A percentile compares a stretch with the other conserved stretches of the same genome.
These are phyloP conservation scores for Kickxella alabastrina DNA, from an alignment of 192 early-diverging fungal species.

Conservation along the genomic window DNA sequence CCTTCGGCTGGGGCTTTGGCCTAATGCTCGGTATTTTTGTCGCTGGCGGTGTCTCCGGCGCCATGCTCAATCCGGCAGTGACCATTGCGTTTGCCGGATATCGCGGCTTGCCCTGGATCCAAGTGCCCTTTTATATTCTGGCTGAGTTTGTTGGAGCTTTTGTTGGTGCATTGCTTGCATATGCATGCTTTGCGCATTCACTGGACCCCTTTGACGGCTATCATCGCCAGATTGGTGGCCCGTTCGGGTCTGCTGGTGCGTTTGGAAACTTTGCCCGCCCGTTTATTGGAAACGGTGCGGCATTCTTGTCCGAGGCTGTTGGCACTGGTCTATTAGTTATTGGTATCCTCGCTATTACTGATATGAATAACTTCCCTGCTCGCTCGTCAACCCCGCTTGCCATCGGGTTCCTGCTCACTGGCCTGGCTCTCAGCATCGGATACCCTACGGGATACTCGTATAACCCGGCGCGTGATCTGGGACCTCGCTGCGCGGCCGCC, in stretches of 20 bases:
- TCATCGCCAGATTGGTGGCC: conserved; percentile 36
- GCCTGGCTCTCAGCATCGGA: conserved; percentile 56
- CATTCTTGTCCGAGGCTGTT: conserved; percentile 55
- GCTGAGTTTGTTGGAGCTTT: conserved; percentile 56
- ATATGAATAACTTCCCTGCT: conserved; percentile 54
- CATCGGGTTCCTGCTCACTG: conserved; percentile 57
- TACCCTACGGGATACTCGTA: conserved; percentile 61
- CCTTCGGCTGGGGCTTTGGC: conserved; percentile 52
- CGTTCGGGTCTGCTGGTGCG: conserved; percentile 40
- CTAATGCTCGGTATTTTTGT: conserved; percentile 49
- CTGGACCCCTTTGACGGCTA: conserved; percentile 48
- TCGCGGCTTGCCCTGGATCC: conserved; percentile 52
- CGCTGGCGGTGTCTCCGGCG: conserved; percentile 46
- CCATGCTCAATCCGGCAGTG: conserved; percentile 53
- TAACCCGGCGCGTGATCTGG: conserved; percentile 77
- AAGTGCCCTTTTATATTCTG: conserved; percentile 51
- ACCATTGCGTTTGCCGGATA: conserved; percentile 49
- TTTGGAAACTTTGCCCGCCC: conserved; percentile 51
- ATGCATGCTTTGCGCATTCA: conserved; percentile 46
- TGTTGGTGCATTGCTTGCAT: conserved; percentile 48
- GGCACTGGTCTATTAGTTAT: conserved; percentile 63
- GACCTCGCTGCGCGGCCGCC: conserved; percentile 64
- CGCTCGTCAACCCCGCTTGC: conserved; percentile 53
- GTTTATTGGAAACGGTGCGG: conserved; percentile 51
- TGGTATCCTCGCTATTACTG: conserved; percentile 57